A percentile compares a stretch with the other conserved stretches of the same genome.
These are phyloP conservation scores for Fusarium virguliforme DNA, from an alignment of 2,329 filamentous ascomycete species.

Conservation along the genomic window DNA sequence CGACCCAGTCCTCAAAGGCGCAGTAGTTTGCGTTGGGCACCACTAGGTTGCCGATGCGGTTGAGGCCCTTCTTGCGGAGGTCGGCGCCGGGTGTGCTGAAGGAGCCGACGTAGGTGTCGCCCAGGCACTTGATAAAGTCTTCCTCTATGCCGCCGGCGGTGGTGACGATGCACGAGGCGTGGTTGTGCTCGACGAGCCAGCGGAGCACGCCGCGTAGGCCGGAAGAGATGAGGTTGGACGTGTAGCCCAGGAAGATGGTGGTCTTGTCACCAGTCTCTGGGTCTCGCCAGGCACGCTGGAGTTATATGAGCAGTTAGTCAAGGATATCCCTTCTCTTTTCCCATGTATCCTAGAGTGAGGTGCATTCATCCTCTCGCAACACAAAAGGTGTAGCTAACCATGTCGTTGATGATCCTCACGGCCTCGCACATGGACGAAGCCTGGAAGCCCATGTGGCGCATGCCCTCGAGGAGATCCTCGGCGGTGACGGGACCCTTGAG, in stretches of 20 bases:
- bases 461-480: constrained; percentile 85
- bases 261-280: constrained; percentile 84
- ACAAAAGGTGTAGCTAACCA: constrained; percentile 72
- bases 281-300: constrained; percentile 82
- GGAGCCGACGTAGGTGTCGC: constrained; percentile 90
- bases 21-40: constrained; percentile 98
- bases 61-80: constrained; percentile 88
- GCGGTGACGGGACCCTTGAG: constrained; percentile 85
- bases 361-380: not conserved
- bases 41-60: constrained; percentile 95
- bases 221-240: constrained; percentile 97
- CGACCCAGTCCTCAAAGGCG: constrained; percentile 96
- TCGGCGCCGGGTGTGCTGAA: constrained; percentile 84
- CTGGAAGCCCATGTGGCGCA: constrained; percentile 87
- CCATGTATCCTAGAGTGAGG: not conserved
- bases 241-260: constrained; percentile 98
- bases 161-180: constrained; percentile 94
- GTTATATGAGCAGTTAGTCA: constrained; percentile 23
- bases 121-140: constrained; percentile 98
- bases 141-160: constrained; percentile 97
- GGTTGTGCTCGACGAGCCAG: constrained; percentile 92
- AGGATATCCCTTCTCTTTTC: not conserved
- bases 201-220: constrained; percentile 92
- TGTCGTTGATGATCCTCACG: constrained; percentile 92
- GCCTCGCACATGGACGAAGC: constrained; percentile 85